Conservation (phyloP, 345 rosid species). For the Populus tremula region DNA sequence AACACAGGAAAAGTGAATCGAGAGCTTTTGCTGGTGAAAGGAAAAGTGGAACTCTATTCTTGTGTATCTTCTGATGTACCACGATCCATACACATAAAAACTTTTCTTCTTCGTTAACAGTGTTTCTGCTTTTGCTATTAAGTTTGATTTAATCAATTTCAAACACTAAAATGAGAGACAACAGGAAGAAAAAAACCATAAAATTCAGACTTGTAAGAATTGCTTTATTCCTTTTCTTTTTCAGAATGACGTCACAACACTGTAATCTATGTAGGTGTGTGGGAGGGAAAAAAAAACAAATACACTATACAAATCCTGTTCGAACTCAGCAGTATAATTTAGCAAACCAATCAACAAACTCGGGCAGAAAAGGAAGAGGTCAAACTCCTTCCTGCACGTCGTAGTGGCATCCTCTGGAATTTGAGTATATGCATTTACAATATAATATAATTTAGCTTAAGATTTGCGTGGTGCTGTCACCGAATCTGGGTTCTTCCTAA, state of each 20-base stretch:
- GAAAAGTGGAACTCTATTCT: too few species aligned
- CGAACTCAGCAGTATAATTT: neutral
- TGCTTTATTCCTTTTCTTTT: neutral
- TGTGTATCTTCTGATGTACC: too few species aligned
- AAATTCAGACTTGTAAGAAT: neutral
- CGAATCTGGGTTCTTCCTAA: constrained; percentile 80
- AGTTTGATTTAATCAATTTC: neutral
- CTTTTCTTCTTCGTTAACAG: too few species aligned
- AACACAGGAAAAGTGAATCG: too few species aligned
- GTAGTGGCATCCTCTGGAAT: neutral
- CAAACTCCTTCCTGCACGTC: neutral
- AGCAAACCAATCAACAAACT: neutral
- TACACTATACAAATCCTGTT: neutral
- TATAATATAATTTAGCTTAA: neutral
- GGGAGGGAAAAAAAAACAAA: too few species aligned
- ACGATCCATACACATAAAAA: too few species aligned
- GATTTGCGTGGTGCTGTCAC: constrained; percentile 19
- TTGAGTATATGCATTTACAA: neutral
- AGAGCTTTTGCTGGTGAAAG: too few species aligned
- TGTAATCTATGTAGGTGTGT: neutral
- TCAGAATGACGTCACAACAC: neutral
- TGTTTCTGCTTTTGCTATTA: neutral
- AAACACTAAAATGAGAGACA: neutral
- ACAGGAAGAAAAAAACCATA: neutral
- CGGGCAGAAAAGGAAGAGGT: neutral